Percentiles rank a stretch among this genome's conserved stretches.
phyloP scores from a whole-genome alignment of 2,329 filamentous ascomycete genomes.

The Trichoderma sp. region DNA sequence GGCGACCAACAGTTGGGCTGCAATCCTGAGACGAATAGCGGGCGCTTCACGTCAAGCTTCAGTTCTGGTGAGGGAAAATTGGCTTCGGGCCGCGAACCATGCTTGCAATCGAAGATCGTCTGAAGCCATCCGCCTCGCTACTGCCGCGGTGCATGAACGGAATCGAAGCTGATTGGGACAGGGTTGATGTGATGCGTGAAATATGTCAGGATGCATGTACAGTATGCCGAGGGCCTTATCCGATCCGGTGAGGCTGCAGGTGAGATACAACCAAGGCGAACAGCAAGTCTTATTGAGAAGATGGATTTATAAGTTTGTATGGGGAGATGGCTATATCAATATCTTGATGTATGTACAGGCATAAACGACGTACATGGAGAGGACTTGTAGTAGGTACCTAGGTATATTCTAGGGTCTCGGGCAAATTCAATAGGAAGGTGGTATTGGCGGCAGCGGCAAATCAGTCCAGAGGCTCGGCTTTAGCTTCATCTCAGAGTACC shows the following conservation, averaged over 20 bases:
- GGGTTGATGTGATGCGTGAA: neutral
- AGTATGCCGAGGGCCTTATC: neutral
- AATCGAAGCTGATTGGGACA: neutral
- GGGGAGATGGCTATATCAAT: neutral
- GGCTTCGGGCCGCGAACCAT: conserved; percentile 5
- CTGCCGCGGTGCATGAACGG: neutral
- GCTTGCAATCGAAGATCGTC: neutral
- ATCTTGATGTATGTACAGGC: neutral
- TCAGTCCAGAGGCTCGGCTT: neutral
- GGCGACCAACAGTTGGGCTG: conserved; percentile 13
- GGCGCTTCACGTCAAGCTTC: neutral
- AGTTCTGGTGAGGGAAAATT: neutral
- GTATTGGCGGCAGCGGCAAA: neutral
- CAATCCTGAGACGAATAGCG: neutral
- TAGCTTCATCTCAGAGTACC: neutral
- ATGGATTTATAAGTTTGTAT: neutral
- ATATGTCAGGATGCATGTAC: neutral
- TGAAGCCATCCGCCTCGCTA: neutral
- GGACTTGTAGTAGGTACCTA: too few relatives aligned
- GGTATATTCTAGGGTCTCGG: too few relatives aligned
- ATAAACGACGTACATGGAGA: neutral
- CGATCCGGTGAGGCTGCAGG: neutral
- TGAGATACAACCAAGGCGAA: neutral
- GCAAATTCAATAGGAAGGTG: neutral
- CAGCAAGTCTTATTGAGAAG: neutral